Evolutionary conservation across 169 alveolate species (phyloP).

Genomic region (Plasmodium gaboni): DNA sequence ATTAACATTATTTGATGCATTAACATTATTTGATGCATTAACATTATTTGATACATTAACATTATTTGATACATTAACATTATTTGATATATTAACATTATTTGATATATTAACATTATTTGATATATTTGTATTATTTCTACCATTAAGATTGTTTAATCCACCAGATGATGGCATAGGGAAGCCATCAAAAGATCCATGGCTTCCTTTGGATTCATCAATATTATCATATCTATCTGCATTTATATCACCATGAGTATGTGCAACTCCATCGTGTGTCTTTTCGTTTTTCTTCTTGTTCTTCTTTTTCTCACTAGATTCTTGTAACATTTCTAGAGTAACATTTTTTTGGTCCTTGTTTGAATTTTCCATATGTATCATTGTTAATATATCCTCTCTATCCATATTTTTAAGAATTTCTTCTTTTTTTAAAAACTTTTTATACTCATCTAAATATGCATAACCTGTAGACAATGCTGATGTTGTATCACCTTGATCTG

Average conservation of each 20-base stretch:
- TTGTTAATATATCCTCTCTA: slow-evolving; percentile 10
- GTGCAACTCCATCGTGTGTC: not conserved
- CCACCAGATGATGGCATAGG: no score
- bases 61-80: no score
- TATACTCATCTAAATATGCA: slow-evolving; percentile 78
- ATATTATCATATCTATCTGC: not conserved
- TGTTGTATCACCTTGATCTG: slow-evolving; percentile 90
- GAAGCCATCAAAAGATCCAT: not conserved
- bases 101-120: no score
- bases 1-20: no score
- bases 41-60: no score
- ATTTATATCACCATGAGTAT: not conserved
- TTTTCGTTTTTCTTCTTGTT: not conserved
- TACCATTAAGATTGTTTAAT: no score
- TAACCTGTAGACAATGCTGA: slow-evolving; percentile 90
- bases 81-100: no score
- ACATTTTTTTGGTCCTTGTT: not conserved
- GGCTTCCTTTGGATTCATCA: not conserved
- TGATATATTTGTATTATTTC: no score
- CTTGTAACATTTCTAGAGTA: not conserved
- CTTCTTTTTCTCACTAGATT: not conserved
- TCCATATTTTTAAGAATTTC: slow-evolving; percentile 35
- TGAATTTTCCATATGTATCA: slow-evolving; percentile 22
- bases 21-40: no score
- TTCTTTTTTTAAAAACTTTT: slow-evolving; percentile 44